A percentile compares a stretch with the other conserved stretches of the same genome.
phyloP scores from a whole-genome alignment of 2,329 filamentous ascomycete species.

The Elsinoe ampelina region DNA sequence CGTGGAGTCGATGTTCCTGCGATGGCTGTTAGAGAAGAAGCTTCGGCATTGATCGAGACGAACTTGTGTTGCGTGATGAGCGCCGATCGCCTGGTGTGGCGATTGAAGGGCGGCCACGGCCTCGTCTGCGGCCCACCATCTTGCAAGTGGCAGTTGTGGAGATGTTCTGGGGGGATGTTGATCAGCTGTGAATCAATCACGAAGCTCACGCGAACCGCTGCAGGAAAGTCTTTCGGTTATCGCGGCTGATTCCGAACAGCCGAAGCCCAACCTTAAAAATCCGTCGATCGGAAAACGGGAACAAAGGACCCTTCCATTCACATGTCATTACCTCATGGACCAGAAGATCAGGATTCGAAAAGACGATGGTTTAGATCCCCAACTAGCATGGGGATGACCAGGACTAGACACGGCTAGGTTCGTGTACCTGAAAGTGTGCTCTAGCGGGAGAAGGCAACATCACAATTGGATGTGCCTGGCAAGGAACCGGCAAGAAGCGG shows the following conservation, averaged over 20 bases:
- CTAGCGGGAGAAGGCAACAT: no score
- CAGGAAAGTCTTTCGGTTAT: neutral
- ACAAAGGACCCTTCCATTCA: neutral
- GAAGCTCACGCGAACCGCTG: conserved; percentile 9
- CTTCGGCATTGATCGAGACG: neutral
- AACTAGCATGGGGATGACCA: neutral
- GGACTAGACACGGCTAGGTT: neutral
- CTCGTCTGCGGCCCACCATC: conserved; percentile 9
- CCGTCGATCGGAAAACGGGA: neutral
- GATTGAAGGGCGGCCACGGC: neutral
- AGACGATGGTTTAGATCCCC: neutral
- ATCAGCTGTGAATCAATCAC: neutral
- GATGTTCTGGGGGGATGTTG: neutral
- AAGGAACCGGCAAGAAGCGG: neutral
- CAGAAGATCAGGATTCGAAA: conserved; percentile 9
- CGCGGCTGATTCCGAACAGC: neutral
- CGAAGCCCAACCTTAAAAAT: conserved; percentile 1
- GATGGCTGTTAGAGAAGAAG: neutral
- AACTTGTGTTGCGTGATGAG: neutral
- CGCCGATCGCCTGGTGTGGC: neutral
- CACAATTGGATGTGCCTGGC: neutral
- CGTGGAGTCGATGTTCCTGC: conserved; percentile 13
- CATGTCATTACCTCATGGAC: neutral
- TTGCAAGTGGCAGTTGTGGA: neutral
- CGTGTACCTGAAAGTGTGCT: neutral